Conservation (phyloP, 257 asterid species). For the Rehmannia glutinosa region DNA sequence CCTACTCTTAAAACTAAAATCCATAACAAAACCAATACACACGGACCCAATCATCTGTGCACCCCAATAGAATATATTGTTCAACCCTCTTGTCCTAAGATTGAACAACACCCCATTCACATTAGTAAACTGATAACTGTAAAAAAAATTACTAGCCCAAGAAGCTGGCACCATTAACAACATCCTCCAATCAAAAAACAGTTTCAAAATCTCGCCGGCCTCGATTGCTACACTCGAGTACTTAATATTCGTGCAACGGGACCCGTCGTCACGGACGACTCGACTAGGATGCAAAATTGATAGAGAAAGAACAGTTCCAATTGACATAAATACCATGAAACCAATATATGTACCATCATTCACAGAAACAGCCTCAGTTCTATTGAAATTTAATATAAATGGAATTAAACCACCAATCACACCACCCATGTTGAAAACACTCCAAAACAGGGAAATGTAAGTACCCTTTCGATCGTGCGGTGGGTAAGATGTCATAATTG, state of each 20-base stretch:
- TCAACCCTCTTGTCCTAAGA: slow-evolving; percentile 78
- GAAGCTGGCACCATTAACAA: slow-evolving; percentile 79
- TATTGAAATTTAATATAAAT: slow-evolving; percentile 44
- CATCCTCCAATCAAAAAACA: slow-evolving; percentile 87
- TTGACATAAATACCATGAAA: slow-evolving; percentile 77
- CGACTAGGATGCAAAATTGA: slow-evolving; percentile 75
- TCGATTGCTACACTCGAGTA: slow-evolving; percentile 67
- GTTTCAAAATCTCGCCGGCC: slow-evolving; percentile 42
- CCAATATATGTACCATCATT: slow-evolving; percentile 95
- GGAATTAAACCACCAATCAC: slow-evolving; percentile 91
- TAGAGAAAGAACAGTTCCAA: slow-evolving; percentile 55
- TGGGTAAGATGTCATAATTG: slow-evolving; percentile 93
- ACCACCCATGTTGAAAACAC: slow-evolving; percentile 90
- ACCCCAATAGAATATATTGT: slow-evolving; percentile 43
- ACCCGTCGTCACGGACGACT: slow-evolving; percentile 69
- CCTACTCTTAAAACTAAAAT: slow-evolving; percentile 80
- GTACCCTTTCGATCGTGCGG: slow-evolving; percentile 78
- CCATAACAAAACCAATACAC: slow-evolving; percentile 42
- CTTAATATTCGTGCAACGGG: slow-evolving; percentile 65
- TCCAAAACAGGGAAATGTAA: slow-evolving; percentile 86
- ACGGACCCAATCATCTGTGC: slow-evolving; percentile 96
- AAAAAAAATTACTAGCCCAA: slow-evolving; percentile 91
- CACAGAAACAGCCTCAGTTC: slow-evolving; percentile 59
- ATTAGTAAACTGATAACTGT: slow-evolving; percentile 84
- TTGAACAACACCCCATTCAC: slow-evolving; percentile 76